Percentiles rank a stretch among this genome's conserved stretches.
phyloP scores from a whole-genome alignment of 306 rosid species.

The Canavalia ensiformis region DNA sequence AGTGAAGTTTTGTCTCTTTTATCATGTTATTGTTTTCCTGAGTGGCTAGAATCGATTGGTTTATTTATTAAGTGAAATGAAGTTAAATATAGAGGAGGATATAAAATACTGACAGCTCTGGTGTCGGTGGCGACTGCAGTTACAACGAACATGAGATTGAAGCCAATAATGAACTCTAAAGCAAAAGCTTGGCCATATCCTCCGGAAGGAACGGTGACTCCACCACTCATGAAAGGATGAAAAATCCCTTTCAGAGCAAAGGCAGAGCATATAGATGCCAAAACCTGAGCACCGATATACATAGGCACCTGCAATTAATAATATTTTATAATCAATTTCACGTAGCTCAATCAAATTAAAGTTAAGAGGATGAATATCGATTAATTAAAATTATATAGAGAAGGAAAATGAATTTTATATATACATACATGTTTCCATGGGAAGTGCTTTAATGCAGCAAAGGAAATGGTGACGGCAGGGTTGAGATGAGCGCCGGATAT shows the following conservation, averaged over 20 bases:
- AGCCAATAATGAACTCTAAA: conserved; percentile 77
- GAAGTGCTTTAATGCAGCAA: conserved; percentile 89
- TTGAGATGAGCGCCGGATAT: conserved; percentile 97
- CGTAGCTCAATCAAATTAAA: not conserved
- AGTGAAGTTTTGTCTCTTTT: too few species aligned
- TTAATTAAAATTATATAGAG: too few species aligned
- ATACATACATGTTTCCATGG: conserved; percentile 78
- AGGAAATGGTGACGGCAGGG: conserved; percentile 86
- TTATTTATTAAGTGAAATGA: too few species aligned
- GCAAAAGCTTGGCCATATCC: conserved; percentile 81
- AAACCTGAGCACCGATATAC: conserved; percentile 79
- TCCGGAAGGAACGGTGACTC: conserved; percentile 85
- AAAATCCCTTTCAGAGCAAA: conserved; percentile 75
- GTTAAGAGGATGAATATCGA: not conserved
- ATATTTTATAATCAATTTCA: too few species aligned
- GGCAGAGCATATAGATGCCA: conserved; percentile 77
- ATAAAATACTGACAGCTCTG: conserved; percentile 68
- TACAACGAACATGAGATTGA: conserved; percentile 93
- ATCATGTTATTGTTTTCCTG: too few species aligned
- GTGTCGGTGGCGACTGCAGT: conserved; percentile 96
- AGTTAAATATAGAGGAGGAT: too few species aligned
- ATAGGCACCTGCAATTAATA: conserved; percentile 69
- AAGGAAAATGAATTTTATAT: too few species aligned
- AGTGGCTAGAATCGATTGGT: too few species aligned
- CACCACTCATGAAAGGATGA: conserved; percentile 82